Base-by-base conservation (phyloP, 169 alveolate genomes). In the Plasmodium vivax region DNA sequence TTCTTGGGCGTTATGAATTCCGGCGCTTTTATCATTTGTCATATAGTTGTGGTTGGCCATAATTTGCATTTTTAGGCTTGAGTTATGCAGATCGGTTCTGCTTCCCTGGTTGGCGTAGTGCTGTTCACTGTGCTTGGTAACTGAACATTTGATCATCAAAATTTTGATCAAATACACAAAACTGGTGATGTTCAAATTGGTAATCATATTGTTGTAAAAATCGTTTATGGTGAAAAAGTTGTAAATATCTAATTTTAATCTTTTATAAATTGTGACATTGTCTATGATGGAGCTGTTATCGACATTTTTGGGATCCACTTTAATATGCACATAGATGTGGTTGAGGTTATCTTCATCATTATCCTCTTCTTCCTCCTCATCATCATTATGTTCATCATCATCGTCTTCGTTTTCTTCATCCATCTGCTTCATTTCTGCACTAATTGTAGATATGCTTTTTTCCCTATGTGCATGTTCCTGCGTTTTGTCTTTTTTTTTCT, bases 221-320 rank as follows among this genome's bases (percentile, higher is more conserved):
- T 92, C 95, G 68, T 92, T 92, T 36, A 73, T 14, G 27, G 95
- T 92, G 82, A 92, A 92, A 82, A 92, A 92, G 45, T 92, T 92
- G 75, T 92, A 92, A 34, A 83, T 41, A 73, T 92, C 95, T 92
- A 92, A 73, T 92, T 92, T 92, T 82, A 92, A 47, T 62, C 92
- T 92, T 82, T 92, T 92, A 82, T 92, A 92, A 30, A 82, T 73
- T 32, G 83, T 92, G 23, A 92, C 79, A 74, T 82, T 92, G 58
- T 92, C 95, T 27, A 82, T 92, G 10, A 82, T 92, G 54, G 92
- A 51, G 84, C 87, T 92, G 32, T 19, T 92, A 82, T 82, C 92
- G n/a, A 36, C 38, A 72, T 92, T 92, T 68, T 91, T 91, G 1
- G 93, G 75, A 62, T 87, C 93, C n/a, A 10, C 75, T 54, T 87